These are phyloP conservation scores for Aspergillus sp. DNA, from an alignment of 2,329 filamentous ascomycete genomes.

Conservation along the genomic window DNA sequence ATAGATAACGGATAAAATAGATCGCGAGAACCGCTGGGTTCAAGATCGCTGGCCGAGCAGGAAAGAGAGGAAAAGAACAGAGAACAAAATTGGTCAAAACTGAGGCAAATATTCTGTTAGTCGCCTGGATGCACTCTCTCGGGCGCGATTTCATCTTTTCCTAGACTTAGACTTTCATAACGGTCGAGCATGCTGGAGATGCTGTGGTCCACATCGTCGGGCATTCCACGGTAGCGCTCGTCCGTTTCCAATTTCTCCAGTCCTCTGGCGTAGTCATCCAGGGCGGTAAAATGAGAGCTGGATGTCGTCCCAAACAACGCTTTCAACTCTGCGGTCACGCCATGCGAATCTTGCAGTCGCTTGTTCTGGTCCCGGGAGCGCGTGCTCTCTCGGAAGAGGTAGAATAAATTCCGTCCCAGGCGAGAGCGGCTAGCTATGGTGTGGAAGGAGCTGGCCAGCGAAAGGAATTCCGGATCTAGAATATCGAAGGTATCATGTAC, in stretches of 20 bases:
- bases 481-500: constrained; percentile 31
- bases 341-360: constrained; percentile 22
- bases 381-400: constrained; percentile 37
- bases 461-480: constrained; percentile 35
- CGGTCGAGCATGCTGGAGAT: constrained; percentile 40
- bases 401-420: constrained; percentile 34
- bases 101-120: neutral
- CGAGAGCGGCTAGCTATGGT: constrained; percentile 34
- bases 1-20: no score
- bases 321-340: constrained; percentile 32
- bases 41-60: neutral
- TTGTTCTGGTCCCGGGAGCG: constrained; percentile 31
- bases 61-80: neutral
- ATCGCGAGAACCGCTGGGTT: neutral
- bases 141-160: constrained; percentile 31
- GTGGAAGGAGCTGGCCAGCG: constrained; percentile 33
- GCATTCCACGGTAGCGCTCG: constrained; percentile 30
- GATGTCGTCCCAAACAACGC: constrained; percentile 31
- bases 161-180: constrained; percentile 39
- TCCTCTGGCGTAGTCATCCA: constrained; percentile 34
- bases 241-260: constrained; percentile 35
- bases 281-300: constrained; percentile 13
- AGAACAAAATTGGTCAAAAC: neutral
- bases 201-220: constrained; percentile 10
- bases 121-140: constrained; percentile 16